Evolutionary conservation across 495 filamentous ascomycete species (phyloP), one percentile per base, ranked within the genome.

Genomic region (Elaphomyces granulatus): DNA sequence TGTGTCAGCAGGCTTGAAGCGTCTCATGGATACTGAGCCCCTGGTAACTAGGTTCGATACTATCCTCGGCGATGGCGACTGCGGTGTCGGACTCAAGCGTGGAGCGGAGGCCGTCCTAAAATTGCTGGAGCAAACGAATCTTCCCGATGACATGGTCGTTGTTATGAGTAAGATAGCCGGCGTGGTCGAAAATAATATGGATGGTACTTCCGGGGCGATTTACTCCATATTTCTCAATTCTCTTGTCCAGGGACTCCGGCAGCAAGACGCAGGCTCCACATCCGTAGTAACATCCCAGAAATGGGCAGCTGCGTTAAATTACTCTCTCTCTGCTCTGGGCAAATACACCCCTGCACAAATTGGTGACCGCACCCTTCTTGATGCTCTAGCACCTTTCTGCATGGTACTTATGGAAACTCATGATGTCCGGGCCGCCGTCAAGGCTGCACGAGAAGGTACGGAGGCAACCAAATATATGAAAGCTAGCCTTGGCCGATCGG

Each of bases 221-320:
- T 95, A 93, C 56, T 83, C 87, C 28, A 98, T 98, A 47, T 98
- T 94, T 68, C 70, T 98, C 38, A 94, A 94, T 55, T 76, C 87
- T 0, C 77, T 98, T 1, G 79, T 82, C 15, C 75, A 81, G 43
- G 76, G 79, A 1, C 65, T 98, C 10, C 76, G 79, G 21, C 63
- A 64, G 7, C 70, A 81, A 38, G 56, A 69, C 48, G 45, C 55
- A 32, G 60, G 66, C 18, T 58, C 71, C 30, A 44, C 64, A 9
- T 58, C 68, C 7, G 52, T 72, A 3, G 62, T 74, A 30, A 69
- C 64, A 0, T 53, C 64, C 0, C 53, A 69, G 10, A 67, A 80
- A 14, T 96, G 87, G 88, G 77, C 79, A 2, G 61, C 70, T 6
- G 87, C 88, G 1, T 64, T 92, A 7, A 63, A 72, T 33, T 66